Base-by-base conservation (phyloP, 2,329 filamentous ascomycete species). In the Microcyclospora tardicrescens region DNA sequence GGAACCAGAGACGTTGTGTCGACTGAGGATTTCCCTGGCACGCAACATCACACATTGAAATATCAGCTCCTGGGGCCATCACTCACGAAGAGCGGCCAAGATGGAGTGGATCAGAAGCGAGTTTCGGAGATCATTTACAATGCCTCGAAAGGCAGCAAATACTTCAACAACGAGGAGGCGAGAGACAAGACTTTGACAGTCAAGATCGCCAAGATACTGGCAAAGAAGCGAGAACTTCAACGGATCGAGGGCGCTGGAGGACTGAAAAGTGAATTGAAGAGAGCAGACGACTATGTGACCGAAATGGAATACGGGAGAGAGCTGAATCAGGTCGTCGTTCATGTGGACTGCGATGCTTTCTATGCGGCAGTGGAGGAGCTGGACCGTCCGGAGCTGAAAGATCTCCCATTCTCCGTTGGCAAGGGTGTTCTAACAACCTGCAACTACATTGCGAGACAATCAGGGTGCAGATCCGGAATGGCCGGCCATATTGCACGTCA, bases 61-160 rank as follows among this genome's bases (percentile, higher is more conserved):
- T 93, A 96, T 60, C 81, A 81, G 40, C 72, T 96, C 0, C 70
- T 96, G 0, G 91, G 91, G 0, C 89, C 87, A 0, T 95, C 87
- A 5, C 66, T 96, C 38, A 89, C 86, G 15, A 98, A 98, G 61
- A 84, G 87, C 24, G 91, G 91, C 2, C 87, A 96, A 58, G 85
- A 93, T 54, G 71, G 75, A 12, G 89, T 96, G n/a, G 85, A 98
- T 53, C 91, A 96, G 63, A 73, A 73, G 46, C 93, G 91, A 66
- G 86, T 98, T 36, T 93, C 87, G 2, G 87, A 96, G 52, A 80
- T 96, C 50, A 98, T 98, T 43, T 96, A 95, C 64, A 85, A 93
- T 59, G 86, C 87, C 10, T 95, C 86, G 12, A 95, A 93, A 58
- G 91, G 91, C 35, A 93, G 85, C 49, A 95, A 94, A 59, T 98